Base-by-base conservation (phyloP, 495 filamentous ascomycete genomes). In the Bombardia bombarda region DNA sequence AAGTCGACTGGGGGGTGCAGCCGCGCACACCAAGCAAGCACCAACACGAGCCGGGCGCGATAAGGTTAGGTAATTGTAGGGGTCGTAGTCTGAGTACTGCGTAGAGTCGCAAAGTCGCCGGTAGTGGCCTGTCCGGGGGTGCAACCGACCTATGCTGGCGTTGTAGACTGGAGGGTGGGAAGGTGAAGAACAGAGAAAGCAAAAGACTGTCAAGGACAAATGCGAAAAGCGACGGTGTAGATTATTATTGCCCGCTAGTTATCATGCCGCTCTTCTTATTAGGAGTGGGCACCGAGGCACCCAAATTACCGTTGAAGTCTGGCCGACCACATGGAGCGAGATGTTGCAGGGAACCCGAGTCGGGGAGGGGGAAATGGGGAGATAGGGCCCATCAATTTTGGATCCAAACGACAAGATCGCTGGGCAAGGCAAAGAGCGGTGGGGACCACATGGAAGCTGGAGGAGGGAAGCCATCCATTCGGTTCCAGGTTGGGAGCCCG, bases 391-490 rank as follows among this genome's bases (percentile, higher is more conserved):
- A 40, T 46, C 43, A 32, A 30, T 39, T 38, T 35, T 38, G 28
- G 16, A 34, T 18, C 44, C 26, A 49, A 40, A 48, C 23, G 36
- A 17, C 16, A 19, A 43, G 41, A 38, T 18, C n/a, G 19, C 18
- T 22, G 32, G 44, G 24, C 21, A 12, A 20, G 43, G 35, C 41
- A 49, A 49, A 49, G 35, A 43, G 47, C 47, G 47, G 47, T 49
- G 47, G 47, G 39, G 39, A 33, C 31, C 32, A 6, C 32, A 33
- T 13, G 14, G 25, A 33, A 23, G 34, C 2, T 16, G 34, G 21
- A 28, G 26, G 9, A 8, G 26, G 6, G 6, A 28, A 13, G 9
- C 26, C 26, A 10, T 28, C 26, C 9, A 13, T 13, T 28, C 9
- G 13, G 9, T 2, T 7, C 26, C 6, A 28, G 9, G n/a, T n/a